phyloP scores from a whole-genome alignment of 1,139 yeast genomes.

The Candida sojae region DNA sequence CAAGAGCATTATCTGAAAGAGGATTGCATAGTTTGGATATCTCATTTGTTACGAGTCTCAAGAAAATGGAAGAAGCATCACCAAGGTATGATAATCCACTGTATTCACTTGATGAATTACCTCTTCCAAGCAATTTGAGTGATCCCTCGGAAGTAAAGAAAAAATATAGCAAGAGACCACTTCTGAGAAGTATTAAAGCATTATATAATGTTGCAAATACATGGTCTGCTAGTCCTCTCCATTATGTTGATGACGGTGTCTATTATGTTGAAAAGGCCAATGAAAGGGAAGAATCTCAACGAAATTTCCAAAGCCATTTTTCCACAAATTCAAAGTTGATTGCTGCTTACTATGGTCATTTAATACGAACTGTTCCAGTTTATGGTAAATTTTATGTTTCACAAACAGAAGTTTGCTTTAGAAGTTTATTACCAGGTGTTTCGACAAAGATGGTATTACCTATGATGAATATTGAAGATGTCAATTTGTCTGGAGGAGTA shows the following conservation, averaged over 20 bases:
- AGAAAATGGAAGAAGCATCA: constrained; percentile 25
- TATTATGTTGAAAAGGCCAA: constrained; percentile 45
- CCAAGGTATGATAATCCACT: constrained; percentile 20
- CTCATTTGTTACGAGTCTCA: constrained; percentile 33
- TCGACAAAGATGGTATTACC: constrained; percentile 86
- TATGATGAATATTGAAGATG: constrained; percentile 60
- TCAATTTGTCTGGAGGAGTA: constrained; percentile 49
- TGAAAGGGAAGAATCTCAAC: constrained; percentile 47
- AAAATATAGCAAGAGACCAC: constrained; percentile 6
- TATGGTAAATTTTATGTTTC: constrained; percentile 85
- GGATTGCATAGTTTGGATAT: constrained; percentile 35
- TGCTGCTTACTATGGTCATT: constrained; percentile 72
- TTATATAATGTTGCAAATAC: constrained; percentile 47
- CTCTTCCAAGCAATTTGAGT: constrained; percentile 29
- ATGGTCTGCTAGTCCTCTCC: constrained; percentile 67
- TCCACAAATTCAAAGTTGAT: constrained; percentile 58
- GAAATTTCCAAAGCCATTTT: constrained; percentile 64
- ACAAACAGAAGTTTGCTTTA: constrained; percentile 65
- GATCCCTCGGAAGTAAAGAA: constrained; percentile 28
- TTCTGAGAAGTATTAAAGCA: constrained; percentile 32
- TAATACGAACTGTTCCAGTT: constrained; percentile 70
- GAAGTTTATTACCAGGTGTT: constrained; percentile 79
- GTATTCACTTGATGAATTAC: not conserved
- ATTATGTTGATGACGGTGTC: constrained; percentile 49
- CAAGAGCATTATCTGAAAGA: constrained; percentile 30